These are phyloP conservation scores for Macrotyloma uniflorum DNA, from an alignment of 306 rosid species.

Conservation along the genomic window DNA sequence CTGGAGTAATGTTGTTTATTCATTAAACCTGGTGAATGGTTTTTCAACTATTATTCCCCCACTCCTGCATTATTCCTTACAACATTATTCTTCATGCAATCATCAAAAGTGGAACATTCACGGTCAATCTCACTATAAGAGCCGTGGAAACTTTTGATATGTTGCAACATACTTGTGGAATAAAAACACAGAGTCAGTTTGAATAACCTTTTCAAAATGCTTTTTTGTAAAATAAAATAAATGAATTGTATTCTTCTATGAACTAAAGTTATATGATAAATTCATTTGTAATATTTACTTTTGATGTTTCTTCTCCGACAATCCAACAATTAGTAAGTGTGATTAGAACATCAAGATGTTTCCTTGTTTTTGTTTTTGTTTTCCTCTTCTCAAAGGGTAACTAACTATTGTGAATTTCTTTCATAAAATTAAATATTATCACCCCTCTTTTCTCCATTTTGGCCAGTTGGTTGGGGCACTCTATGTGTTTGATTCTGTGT, in stretches of 20 bases:
- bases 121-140: slow-evolving; percentile 25
- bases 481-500: slow-evolving; percentile 1
- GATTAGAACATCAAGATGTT: neutral
- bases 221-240: neutral
- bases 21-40: slow-evolving; percentile 6
- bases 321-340: no score
- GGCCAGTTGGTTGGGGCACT: slow-evolving; percentile 29
- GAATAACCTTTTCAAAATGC: neutral
- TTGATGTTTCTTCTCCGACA: no score
- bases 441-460: neutral
- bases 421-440: neutral
- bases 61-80: neutral
- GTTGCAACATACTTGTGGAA: slow-evolving; percentile 1
- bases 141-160: slow-evolving; percentile 16
- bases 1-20: neutral
- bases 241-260: neutral
- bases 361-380: neutral
- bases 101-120: slow-evolving; percentile 32
- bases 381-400: neutral
- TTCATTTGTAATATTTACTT: no score
- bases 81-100: slow-evolving; percentile 33
- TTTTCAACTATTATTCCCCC: slow-evolving; percentile 24
- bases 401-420: neutral
- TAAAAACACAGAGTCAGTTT: neutral
- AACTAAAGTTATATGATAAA: no score